These are phyloP conservation scores for Penicillium verhagenii DNA, from an alignment of 495 filamentous ascomycete genomes.

Conservation along the genomic window DNA sequence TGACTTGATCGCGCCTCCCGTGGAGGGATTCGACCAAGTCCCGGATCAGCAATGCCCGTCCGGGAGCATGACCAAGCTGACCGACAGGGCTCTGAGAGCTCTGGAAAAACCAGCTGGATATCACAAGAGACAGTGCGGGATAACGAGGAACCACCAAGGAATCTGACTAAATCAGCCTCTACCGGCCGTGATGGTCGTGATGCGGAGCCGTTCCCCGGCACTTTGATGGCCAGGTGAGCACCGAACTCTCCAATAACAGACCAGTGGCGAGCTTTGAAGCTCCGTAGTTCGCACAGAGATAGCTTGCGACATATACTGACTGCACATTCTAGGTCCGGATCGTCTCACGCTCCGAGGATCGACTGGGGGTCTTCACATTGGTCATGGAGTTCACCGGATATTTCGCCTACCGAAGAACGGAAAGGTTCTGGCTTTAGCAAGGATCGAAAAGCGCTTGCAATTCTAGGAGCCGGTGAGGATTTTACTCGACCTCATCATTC, in stretches of 20 bases:
- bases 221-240: constrained; percentile 43
- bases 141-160: constrained; percentile 21
- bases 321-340: constrained; percentile 26
- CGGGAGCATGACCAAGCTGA: constrained; percentile 32
- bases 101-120: constrained; percentile 39
- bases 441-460: constrained; percentile 39
- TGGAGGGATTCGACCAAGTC: constrained; percentile 18
- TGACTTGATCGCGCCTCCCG: constrained; percentile 22
- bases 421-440: constrained; percentile 39
- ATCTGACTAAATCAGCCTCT: constrained; percentile 17
- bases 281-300: background rate
- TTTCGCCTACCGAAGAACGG: constrained; percentile 45
- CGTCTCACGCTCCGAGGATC: constrained; percentile 20
- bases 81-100: constrained; percentile 46
- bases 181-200: constrained; percentile 37
- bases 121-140: constrained; percentile 50
- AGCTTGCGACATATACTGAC: background rate
- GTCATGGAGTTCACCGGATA: constrained; percentile 45
- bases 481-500: constrained; percentile 24
- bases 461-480: constrained; percentile 34
- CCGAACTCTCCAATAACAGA: background rate
- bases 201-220: constrained; percentile 29
- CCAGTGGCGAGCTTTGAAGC: background rate
- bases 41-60: constrained; percentile 35
- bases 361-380: constrained; percentile 43